These are phyloP conservation scores for Xylaria polymorpha DNA, from an alignment of 2,329 filamentous ascomycete genomes.

Conservation along the genomic window DNA sequence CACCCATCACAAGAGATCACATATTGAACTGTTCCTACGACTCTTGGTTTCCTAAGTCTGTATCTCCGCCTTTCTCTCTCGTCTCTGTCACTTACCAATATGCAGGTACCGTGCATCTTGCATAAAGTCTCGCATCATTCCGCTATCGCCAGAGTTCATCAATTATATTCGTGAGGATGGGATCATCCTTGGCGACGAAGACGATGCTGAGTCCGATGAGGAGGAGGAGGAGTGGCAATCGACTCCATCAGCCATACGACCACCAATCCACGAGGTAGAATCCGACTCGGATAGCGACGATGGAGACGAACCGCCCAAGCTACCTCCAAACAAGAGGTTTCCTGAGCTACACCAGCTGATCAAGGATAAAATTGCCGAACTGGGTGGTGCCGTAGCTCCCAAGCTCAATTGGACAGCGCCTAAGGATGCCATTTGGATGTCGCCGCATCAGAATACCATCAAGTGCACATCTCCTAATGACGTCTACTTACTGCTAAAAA, in stretches of 20 bases:
- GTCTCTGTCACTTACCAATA: constrained; percentile 31
- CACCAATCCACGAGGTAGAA: constrained; percentile 57
- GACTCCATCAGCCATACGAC: constrained; percentile 51
- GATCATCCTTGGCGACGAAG: constrained; percentile 84
- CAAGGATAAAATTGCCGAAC: constrained; percentile 78
- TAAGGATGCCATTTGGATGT: constrained; percentile 96
- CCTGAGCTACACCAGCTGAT: constrained; percentile 81
- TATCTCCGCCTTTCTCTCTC: constrained; percentile 4
- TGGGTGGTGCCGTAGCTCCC: constrained; percentile 87
- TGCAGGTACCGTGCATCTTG: constrained; percentile 79
- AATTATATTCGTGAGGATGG: constrained; percentile 92
- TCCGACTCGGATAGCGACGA: constrained; percentile 64
- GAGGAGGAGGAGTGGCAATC: constrained; percentile 68
- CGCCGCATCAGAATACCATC: constrained; percentile 84
- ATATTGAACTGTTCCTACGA: constrained; percentile 96
- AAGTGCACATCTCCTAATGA: constrained; percentile 91
- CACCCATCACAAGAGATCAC: constrained; percentile 84
- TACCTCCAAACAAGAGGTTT: constrained; percentile 69
- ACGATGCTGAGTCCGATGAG: constrained; percentile 66
- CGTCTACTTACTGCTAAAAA: constrained; percentile 93
- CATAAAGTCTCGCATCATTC: constrained; percentile 87
- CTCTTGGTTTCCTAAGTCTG: constrained; percentile 83
- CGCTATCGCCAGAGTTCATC: constrained; percentile 79
- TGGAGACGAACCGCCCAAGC: constrained; percentile 57
- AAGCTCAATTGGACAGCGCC: constrained; percentile 98